A percentile compares a stretch with the other conserved stretches of the same genome.
Evolutionary conservation across 1,284 basidiomycete genomes (phyloP).

Genomic region (Boletus calvinii): DNA sequence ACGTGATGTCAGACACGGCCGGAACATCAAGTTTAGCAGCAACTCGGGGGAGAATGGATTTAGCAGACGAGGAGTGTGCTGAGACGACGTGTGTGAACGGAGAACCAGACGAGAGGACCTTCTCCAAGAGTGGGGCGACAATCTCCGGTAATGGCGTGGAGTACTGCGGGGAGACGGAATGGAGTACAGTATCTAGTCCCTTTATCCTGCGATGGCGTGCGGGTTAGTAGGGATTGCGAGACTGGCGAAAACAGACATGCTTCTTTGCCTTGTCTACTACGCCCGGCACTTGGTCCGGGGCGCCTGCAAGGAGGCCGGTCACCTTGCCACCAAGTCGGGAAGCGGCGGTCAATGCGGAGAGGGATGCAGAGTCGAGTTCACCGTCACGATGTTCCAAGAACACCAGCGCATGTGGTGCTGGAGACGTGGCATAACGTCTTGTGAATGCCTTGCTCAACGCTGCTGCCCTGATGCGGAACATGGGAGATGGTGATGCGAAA

Average conservation of each 20-base stretch:
- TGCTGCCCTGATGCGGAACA: constrained; percentile 37
- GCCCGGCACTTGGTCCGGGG: constrained; percentile 64
- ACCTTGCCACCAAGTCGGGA: constrained; percentile 82
- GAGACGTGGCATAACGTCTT: constrained; percentile 55
- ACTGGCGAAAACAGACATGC: constrained; percentile 40
- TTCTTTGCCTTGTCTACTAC: constrained; percentile 80
- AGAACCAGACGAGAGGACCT: constrained; percentile 46
- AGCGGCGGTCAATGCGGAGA: constrained; percentile 90
- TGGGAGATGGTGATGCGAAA: constrained; percentile 17
- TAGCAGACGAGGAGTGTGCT: constrained; percentile 59
- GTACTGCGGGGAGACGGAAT: constrained; percentile 54
- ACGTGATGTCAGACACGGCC: constrained; percentile 88
- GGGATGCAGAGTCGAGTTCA: constrained; percentile 78
- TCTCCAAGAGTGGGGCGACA: constrained; percentile 55
- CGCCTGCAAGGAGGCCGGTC: constrained; percentile 84
- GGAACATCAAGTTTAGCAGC: constrained; percentile 86
- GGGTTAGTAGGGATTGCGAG: constrained; percentile 11
- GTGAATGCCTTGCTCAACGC: constrained; percentile 28
- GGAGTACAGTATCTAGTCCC: constrained; percentile 48
- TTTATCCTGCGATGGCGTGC: constrained; percentile 38
- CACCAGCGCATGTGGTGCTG: constrained; percentile 73
- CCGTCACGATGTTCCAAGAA: constrained; percentile 88
- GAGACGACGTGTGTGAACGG: constrained; percentile 86
- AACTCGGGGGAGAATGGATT: constrained; percentile 77
- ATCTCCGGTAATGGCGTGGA: constrained; percentile 49